Percentiles rank a stretch among this genome's conserved stretches.
These are phyloP conservation scores for Ilex asprella DNA, from an alignment of 257 asterid species.

Conservation along the genomic window DNA sequence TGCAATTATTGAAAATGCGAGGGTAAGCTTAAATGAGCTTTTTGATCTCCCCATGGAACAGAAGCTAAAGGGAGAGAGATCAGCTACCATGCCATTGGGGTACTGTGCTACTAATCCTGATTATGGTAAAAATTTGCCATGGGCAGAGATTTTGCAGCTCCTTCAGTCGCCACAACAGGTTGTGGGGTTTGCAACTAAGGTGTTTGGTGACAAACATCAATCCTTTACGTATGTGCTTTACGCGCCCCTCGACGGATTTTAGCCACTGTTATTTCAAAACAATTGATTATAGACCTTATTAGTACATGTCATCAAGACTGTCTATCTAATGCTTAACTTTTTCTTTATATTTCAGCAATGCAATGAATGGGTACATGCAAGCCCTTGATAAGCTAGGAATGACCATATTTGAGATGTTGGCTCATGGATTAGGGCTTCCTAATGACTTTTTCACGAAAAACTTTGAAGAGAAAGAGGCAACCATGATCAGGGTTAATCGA, in stretches of 20 bases:
- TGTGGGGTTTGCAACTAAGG: constrained; percentile 12
- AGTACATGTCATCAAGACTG: background rate
- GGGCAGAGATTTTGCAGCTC: constrained; percentile 25
- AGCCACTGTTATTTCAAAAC: no score
- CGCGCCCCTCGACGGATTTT: no score
- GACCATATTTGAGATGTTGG: constrained; percentile 18
- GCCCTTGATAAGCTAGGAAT: constrained; percentile 19
- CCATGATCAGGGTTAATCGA: constrained; percentile 14
- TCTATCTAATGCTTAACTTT: background rate
- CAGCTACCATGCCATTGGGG: constrained; percentile 15
- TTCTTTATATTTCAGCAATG: constrained; percentile 8
- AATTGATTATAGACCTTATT: background rate
- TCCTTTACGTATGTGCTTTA: constrained; percentile 8
- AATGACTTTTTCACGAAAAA: constrained; percentile 16
- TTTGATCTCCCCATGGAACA: constrained; percentile 23
- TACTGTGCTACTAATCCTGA: constrained; percentile 17
- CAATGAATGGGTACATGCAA: constrained; percentile 22
- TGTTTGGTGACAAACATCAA: constrained; percentile 16
- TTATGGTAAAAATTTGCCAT: constrained; percentile 19
- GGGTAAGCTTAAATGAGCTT: constrained; percentile 7
- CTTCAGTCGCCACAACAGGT: constrained; percentile 22
- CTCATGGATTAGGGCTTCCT: constrained; percentile 21
- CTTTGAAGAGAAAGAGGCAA: constrained; percentile 14
- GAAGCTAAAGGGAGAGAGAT: constrained; percentile 19
- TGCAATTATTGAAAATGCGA: constrained; percentile 8